Evolutionary conservation across 2,329 filamentous ascomycete genomes (phyloP), one percentile per base, ranked within the genome.

Genomic region (Aspergillus ochraceus): DNA sequence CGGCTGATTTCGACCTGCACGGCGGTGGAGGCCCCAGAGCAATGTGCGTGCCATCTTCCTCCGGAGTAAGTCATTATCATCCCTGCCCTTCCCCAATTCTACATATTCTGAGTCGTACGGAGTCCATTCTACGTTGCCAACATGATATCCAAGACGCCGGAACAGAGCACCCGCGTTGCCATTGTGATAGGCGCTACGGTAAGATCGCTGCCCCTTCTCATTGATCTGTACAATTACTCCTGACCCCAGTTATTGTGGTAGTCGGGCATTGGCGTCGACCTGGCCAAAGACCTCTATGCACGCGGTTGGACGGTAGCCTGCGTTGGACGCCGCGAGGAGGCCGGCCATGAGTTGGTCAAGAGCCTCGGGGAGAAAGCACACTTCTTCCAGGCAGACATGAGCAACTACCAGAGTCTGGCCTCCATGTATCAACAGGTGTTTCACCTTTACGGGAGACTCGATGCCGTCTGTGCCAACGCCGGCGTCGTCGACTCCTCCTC

Each of bases 391-490:
- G 76, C 74, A 50, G 78, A 85, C 61, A 77, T 84, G 2, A 68
- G 73, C n/a, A 74, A 76, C 19, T 84, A 84, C 65, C 69, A 76
- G 2, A 76, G 76, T 11, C 80, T 83, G 58, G 74, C 76, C 0
- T 59, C 63, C 1, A 74, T 77, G 8, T 84, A 84, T 65, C 66
- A 71, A 10, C 60, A 71, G 2, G 79, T 80, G 0, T 82, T 76
- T 71, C 59, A 71, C 8, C 74, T 73, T 45, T 82, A 77, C 70
- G 76, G 76, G 1, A 77, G 79, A 4, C 71, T 85, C 14, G 82
- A 85, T 69, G 76, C 77, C 0, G 64, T 84, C 1, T 78, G 80
- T 19, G 77, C 80, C 39, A 84, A 84, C 62, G 81, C 82, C 0
- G 83, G 81, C n/a, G 77, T 80, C 36, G 74, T 81, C 1, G 81